Evolutionary conservation across 495 filamentous ascomycete genomes (phyloP).

Genomic region (Penicillium maclennaniae): DNA sequence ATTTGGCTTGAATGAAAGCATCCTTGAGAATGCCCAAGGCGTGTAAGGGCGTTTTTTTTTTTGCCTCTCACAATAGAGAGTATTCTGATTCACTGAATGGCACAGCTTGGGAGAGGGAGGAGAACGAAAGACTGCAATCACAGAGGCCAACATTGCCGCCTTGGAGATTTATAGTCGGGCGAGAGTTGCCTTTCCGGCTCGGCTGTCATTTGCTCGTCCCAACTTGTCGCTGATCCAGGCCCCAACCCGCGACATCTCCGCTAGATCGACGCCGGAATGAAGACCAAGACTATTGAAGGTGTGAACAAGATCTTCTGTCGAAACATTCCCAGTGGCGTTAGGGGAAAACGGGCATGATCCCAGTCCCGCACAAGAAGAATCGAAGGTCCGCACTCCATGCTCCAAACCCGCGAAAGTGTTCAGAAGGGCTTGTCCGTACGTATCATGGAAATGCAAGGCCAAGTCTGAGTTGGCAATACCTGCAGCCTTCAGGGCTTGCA

Average conservation of each 20-base stretch:
- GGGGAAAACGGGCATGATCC: conserved; percentile 93
- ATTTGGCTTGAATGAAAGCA: background rate
- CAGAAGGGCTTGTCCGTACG: conserved; percentile 90
- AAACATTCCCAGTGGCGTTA: conserved; percentile 92
- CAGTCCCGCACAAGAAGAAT: conserved; percentile 82
- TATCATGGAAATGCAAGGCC: conserved; percentile 95
- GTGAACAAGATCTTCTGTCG: conserved; percentile 91
- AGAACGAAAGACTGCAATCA: background rate
- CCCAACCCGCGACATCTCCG: conserved; percentile 75
- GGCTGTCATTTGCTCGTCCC: conserved; percentile 68
- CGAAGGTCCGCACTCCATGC: conserved; percentile 84
- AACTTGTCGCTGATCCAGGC: conserved; percentile 86
- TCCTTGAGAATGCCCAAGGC: background rate
- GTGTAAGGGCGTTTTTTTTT: background rate
- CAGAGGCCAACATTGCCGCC: conserved; percentile 17
- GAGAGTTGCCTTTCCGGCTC: conserved; percentile 73
- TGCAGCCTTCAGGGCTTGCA: conserved; percentile 66
- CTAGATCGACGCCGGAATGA: conserved; percentile 82
- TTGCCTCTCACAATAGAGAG: background rate
- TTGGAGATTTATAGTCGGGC: conserved; percentile 37
- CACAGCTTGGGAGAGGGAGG: no score
- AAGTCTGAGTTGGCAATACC: conserved; percentile 77
- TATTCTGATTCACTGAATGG: background rate
- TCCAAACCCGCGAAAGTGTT: conserved; percentile 85
- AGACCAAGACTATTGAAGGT: conserved; percentile 82